Percentiles rank a stretch among this genome's conserved stretches.
phyloP scores from a whole-genome alignment of 2,329 filamentous ascomycete species.

The Teratosphaeria pseudoeucalypti region DNA sequence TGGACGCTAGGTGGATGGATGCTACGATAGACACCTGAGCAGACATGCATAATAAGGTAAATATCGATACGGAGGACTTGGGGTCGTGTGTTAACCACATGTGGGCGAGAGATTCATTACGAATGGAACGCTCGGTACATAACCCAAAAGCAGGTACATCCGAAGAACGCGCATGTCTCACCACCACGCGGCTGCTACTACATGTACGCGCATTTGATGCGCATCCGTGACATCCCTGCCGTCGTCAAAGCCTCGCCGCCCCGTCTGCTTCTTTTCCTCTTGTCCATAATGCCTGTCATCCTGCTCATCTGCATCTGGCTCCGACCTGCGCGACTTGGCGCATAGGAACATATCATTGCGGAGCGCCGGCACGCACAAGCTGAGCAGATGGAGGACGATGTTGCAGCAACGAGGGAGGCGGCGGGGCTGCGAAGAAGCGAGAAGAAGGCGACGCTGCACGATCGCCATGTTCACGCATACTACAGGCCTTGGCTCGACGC shows the following conservation, averaged over 20 bases:
- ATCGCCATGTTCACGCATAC: conserved; percentile 13
- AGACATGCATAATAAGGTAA: no score
- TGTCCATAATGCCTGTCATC: background rate
- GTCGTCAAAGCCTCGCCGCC: background rate
- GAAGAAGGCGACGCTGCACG: conserved; percentile 4
- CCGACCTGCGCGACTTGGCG: background rate
- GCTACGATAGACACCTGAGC: no score
- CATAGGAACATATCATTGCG: background rate
- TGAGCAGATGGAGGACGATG: background rate
- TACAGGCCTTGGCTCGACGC: conserved; percentile 17
- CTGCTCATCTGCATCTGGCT: background rate
- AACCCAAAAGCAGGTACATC: background rate
- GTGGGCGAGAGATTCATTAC: background rate
- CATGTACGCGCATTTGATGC: background rate
- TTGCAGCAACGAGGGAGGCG: background rate
- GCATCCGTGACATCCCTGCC: background rate
- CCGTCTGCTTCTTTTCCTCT: background rate
- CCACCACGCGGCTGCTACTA: background rate
- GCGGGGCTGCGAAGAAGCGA: background rate
- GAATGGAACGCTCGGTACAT: background rate
- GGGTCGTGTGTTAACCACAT: background rate
- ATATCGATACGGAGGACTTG: no score
- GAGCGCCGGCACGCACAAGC: background rate
- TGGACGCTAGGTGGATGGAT: no score
- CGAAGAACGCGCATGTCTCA: background rate